Evolutionary conservation across 345 rosid species (phyloP).

Genomic region (Salix arbutifolia): DNA sequence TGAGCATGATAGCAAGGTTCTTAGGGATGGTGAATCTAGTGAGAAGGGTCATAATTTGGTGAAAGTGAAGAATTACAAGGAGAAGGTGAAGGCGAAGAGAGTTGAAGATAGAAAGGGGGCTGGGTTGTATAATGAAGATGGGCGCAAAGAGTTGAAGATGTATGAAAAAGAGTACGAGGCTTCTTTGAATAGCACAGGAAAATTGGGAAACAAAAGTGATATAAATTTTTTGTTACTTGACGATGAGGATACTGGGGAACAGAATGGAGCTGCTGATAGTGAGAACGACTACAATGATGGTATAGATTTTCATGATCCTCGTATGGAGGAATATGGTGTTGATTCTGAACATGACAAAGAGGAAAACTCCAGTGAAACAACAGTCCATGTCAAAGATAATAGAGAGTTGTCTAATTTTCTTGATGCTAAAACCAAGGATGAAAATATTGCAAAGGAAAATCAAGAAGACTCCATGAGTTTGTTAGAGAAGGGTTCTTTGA

Average conservation of each 20-base stretch:
- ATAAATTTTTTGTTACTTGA: conserved; percentile 17
- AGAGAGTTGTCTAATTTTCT: conserved; percentile 14
- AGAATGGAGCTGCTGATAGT: conserved; percentile 24
- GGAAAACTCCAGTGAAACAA: conserved; percentile 6
- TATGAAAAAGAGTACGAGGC: conserved; percentile 85
- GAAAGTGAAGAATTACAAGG: conserved; percentile 25
- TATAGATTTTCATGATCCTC: conserved; percentile 49
- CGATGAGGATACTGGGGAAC: conserved; percentile 22
- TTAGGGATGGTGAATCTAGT: conserved; percentile 21
- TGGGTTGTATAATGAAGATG: conserved; percentile 86
- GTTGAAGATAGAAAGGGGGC: conserved; percentile 25
- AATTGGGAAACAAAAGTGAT: conserved; percentile 21
- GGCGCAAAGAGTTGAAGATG: conserved; percentile 67
- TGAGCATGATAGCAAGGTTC: conserved; percentile 26
- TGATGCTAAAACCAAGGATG: conserved; percentile 30
- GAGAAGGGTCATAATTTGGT: conserved; percentile 19
- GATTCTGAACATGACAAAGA: conserved; percentile 45
- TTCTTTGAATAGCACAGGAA: conserved; percentile 45
- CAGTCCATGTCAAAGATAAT: not conserved
- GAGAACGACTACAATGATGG: conserved; percentile 51
- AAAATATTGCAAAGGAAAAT: conserved; percentile 33
- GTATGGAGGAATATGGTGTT: conserved; percentile 36
- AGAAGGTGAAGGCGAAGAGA: conserved; percentile 8
- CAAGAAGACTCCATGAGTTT: conserved; percentile 29
- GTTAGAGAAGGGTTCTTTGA: conserved; percentile 31